These are phyloP conservation scores for Sporothrix schenckii DNA, from an alignment of 2,329 filamentous ascomycete genomes.

Conservation along the genomic window DNA sequence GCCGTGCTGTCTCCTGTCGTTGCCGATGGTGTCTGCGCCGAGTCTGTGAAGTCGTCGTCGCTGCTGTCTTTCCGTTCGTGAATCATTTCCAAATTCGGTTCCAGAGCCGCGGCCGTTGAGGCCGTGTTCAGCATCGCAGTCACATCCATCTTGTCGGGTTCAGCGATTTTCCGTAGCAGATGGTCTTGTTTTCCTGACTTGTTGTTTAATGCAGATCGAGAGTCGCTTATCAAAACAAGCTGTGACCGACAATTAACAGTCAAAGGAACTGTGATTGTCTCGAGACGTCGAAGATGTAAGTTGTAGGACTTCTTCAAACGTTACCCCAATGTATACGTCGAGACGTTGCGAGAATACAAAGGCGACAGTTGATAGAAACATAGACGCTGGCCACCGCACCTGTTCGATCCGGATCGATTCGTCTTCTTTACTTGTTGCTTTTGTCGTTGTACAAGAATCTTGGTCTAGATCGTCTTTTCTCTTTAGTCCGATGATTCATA, in stretches of 20 bases:
- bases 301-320: neutral
- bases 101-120: conserved; percentile 38
- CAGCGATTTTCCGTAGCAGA: neutral
- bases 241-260: neutral
- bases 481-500: conserved; percentile 19
- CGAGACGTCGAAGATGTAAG: neutral
- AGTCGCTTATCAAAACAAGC: neutral
- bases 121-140: conserved; percentile 48
- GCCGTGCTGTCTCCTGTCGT: conserved; percentile 37
- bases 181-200: neutral
- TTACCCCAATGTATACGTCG: neutral
- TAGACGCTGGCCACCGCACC: conserved; percentile 3
- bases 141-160: conserved; percentile 46
- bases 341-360: neutral
- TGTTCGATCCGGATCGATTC: neutral
- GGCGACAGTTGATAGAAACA: neutral
- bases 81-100: neutral
- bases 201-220: neutral
- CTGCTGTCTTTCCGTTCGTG: conserved; percentile 27
- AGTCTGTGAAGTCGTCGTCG: conserved; percentile 34
- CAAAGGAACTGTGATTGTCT: neutral
- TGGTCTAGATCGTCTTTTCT: neutral
- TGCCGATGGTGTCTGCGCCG: conserved; percentile 38
- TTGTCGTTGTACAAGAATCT: conserved; percentile 19
- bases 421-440: neutral